These are phyloP conservation scores for Vigna nakashimae DNA, from an alignment of 306 rosid genomes.

Conservation along the genomic window DNA sequence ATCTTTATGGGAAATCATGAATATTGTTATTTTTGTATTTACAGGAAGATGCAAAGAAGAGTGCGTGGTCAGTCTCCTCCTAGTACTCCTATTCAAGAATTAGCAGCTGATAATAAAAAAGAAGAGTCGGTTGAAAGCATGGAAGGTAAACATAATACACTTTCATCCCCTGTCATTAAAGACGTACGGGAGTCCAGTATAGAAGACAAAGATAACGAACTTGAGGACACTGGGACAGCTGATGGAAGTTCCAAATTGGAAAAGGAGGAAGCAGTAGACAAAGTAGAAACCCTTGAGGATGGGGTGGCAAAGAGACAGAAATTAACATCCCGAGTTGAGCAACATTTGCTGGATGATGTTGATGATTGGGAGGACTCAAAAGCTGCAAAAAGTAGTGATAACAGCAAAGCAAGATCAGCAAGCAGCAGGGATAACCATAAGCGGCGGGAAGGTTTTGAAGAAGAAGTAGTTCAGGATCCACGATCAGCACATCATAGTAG, in stretches of 20 bases:
- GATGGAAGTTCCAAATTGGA: constrained; percentile 68
- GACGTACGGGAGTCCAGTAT: constrained; percentile 64
- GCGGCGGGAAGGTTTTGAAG: constrained; percentile 81
- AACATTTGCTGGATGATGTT: constrained; percentile 60
- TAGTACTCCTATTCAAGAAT: constrained; percentile 55
- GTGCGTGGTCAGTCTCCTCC: constrained; percentile 60
- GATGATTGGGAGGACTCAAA: constrained; percentile 84
- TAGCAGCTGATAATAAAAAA: constrained; percentile 47
- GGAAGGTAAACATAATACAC: constrained; percentile 60
- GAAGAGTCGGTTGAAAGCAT: constrained; percentile 83
- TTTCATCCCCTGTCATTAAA: constrained; percentile 65
- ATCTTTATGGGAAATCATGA: constrained; percentile 33
- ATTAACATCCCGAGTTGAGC: constrained; percentile 64
- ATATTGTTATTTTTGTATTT: constrained; percentile 30
- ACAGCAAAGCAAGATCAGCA: constrained; percentile 94
- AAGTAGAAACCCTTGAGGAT: constrained; percentile 51
- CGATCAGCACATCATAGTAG: constrained; percentile 60
- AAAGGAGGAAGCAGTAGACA: constrained; percentile 56
- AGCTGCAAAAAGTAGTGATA: constrained; percentile 95
- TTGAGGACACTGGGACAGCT: constrained; percentile 63
- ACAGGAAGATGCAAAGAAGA: constrained; percentile 63
- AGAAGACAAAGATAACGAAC: constrained; percentile 64
- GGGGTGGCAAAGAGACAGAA: constrained; percentile 57
- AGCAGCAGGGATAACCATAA: constrained; percentile 86
- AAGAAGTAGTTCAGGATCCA: constrained; percentile 87